A percentile compares a stretch with the other conserved stretches of the same genome.
Evolutionary conservation across 495 filamentous ascomycete genomes (phyloP).

Genomic region (Neurospora cerealis): DNA sequence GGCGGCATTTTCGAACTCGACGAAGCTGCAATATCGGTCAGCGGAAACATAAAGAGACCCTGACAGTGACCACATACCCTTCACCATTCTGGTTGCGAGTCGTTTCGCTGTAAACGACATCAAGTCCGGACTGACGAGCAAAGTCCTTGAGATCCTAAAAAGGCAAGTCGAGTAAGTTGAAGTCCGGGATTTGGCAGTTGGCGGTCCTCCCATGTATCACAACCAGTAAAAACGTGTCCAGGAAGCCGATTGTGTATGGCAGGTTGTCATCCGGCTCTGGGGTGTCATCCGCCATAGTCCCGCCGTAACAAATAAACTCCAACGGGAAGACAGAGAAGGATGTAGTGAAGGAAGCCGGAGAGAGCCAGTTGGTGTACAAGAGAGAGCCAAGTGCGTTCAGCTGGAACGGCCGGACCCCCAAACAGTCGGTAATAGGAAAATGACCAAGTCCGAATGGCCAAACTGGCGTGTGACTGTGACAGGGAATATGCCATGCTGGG

Average conservation of each 20-base stretch:
- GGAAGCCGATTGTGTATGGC: slow-evolving; percentile 23
- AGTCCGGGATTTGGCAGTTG: slow-evolving; percentile 29
- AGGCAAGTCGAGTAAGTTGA: slow-evolving; percentile 47
- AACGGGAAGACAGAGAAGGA: slow-evolving; percentile 13
- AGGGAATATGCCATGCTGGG: not conserved
- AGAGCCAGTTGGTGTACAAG: not conserved
- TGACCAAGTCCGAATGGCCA: not conserved
- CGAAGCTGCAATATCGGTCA: slow-evolving; percentile 53
- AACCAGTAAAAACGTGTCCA: slow-evolving; percentile 36
- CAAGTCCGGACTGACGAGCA: slow-evolving; percentile 88
- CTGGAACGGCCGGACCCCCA: not conserved
- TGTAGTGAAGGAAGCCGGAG: not conserved
- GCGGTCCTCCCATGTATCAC: slow-evolving; percentile 25
- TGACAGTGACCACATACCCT: slow-evolving; percentile 54
- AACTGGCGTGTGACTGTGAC: not conserved
- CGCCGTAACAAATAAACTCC: slow-evolving; percentile 14
- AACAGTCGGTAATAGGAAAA: not conserved
- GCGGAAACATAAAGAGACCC: not conserved
- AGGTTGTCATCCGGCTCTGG: slow-evolving; percentile 4
- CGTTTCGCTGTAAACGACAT: slow-evolving; percentile 97
- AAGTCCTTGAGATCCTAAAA: slow-evolving; percentile 99
- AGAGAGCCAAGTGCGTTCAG: not conserved
- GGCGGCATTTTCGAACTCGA: slow-evolving; percentile 88
- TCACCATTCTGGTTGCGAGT: slow-evolving; percentile 84
- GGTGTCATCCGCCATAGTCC: not conserved